phyloP scores from a whole-genome alignment of 2,329 filamentous ascomycete species.

The Ophiocordyceps sinensis region DNA sequence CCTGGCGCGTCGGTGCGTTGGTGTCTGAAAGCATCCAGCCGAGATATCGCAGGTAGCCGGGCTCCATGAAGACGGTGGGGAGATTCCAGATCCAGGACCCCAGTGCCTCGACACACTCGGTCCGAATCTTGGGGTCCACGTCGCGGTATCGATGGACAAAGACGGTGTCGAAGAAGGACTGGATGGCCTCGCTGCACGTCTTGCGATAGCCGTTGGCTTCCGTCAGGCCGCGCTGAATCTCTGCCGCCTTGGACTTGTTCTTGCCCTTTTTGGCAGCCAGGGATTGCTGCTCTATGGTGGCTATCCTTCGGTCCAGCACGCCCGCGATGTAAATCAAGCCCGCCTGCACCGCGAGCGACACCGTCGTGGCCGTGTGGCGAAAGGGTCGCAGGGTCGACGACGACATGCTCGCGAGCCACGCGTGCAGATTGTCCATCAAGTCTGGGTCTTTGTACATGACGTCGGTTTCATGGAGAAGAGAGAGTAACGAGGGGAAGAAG shows the following conservation, averaged over 20 bases:
- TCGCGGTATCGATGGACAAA: slow-evolving; percentile 95
- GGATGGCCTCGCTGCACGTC: slow-evolving; percentile 55
- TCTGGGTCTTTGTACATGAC: slow-evolving; percentile 62
- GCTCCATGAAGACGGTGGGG: slow-evolving; percentile 80
- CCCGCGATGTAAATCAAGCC: slow-evolving; percentile 61
- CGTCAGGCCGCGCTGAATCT: slow-evolving; percentile 57
- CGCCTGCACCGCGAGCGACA: slow-evolving; percentile 65
- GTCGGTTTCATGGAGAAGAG: slow-evolving; percentile 67
- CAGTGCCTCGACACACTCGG: slow-evolving; percentile 75
- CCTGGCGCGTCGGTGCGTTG: slow-evolving; percentile 58
- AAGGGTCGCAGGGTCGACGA: slow-evolving; percentile 80
- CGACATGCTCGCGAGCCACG: slow-evolving; percentile 86
- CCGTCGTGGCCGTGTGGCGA: slow-evolving; percentile 81
- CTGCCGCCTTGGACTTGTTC: slow-evolving; percentile 65
- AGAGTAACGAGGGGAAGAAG: slow-evolving; percentile 67
- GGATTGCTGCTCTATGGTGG: slow-evolving; percentile 63
- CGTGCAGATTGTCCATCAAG: slow-evolving; percentile 75
- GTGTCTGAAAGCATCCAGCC: slow-evolving; percentile 91
- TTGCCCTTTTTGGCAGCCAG: slow-evolving; percentile 59
- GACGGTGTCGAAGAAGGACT: slow-evolving; percentile 80
- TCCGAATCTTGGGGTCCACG: slow-evolving; percentile 75
- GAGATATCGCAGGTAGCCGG: slow-evolving; percentile 78
- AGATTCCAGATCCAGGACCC: slow-evolving; percentile 79
- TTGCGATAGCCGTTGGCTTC: slow-evolving; percentile 58
- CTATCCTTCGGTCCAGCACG: slow-evolving; percentile 55